Conservation (phyloP, 2,329 filamentous ascomycete genomes). For the Coniochaeta pulveracea region DNA sequence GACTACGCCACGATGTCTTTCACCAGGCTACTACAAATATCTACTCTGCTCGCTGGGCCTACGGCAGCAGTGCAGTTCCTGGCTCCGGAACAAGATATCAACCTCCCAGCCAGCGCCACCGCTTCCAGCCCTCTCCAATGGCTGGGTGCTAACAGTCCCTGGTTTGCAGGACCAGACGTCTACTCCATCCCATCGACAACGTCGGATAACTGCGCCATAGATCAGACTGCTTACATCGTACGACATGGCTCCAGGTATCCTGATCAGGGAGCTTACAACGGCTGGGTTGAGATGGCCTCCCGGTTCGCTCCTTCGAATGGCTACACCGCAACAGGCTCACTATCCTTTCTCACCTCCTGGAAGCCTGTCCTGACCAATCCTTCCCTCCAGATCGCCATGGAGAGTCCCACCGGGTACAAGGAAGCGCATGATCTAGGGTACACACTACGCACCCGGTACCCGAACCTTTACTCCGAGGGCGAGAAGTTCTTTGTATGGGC, state of each 20-base stretch:
- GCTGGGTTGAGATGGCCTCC: slow-evolving; percentile 38
- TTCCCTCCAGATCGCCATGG: slow-evolving; percentile 41
- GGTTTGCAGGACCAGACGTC: slow-evolving; percentile 38
- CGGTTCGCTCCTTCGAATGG: slow-evolving; percentile 31
- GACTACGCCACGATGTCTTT: slow-evolving; percentile 2
- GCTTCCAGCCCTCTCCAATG: slow-evolving; percentile 8
- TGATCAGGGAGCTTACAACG: slow-evolving; percentile 45
- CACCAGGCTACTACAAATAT: background rate
- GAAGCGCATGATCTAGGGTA: slow-evolving; percentile 47
- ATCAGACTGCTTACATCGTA: slow-evolving; percentile 47
- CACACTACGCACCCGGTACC: slow-evolving; percentile 34
- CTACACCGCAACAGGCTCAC: slow-evolving; percentile 38
- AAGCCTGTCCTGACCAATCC: slow-evolving; percentile 43
- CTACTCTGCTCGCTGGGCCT: slow-evolving; percentile 7
- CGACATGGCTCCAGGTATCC: slow-evolving; percentile 55
- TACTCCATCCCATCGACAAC: slow-evolving; percentile 40
- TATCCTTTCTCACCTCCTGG: slow-evolving; percentile 50
- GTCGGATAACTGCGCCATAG: slow-evolving; percentile 44
- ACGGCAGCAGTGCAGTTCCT: slow-evolving; percentile 9
- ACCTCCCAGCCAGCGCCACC: slow-evolving; percentile 10
- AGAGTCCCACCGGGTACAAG: slow-evolving; percentile 51
- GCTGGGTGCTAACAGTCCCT: slow-evolving; percentile 35
- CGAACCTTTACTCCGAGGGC: slow-evolving; percentile 36
- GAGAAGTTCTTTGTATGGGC: slow-evolving; percentile 49
- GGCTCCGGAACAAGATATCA: slow-evolving; percentile 10